Percentiles rank a stretch among this genome's conserved stretches.
Conservation (phyloP, 352 stramenopile genomes). For the Phytophthora aleatoria region DNA sequence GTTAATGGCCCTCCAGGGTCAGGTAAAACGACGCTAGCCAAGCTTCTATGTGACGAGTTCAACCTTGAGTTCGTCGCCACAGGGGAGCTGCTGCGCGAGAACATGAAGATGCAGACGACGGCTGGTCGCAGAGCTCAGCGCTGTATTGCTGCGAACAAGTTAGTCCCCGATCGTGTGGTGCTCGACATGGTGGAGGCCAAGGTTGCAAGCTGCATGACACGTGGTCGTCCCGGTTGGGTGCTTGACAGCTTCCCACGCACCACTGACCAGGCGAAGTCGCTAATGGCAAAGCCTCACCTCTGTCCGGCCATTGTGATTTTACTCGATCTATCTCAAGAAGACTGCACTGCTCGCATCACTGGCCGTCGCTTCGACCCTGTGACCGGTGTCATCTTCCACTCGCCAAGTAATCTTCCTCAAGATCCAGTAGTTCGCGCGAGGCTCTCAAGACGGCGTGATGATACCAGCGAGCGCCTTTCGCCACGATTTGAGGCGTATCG, state of each 20-base stretch:
- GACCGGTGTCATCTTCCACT: constrained; percentile 71
- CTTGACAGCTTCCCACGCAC: constrained; percentile 82
- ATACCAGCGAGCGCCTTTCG: constrained; percentile 55
- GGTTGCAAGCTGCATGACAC: constrained; percentile 40
- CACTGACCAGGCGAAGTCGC: constrained; percentile 48
- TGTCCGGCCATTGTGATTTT: constrained; percentile 58
- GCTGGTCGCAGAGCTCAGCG: constrained; percentile 62
- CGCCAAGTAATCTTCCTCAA: constrained; percentile 40
- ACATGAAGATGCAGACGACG: constrained; percentile 63
- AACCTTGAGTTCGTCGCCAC: constrained; percentile 66
- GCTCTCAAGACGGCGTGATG: constrained; percentile 64
- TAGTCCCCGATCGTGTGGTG: constrained; percentile 76
- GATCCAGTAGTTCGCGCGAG: constrained; percentile 51
- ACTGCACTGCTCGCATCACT: constrained; percentile 55
- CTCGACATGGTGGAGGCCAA: constrained; percentile 80
- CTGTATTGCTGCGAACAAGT: constrained; percentile 65
- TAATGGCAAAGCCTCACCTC: constrained; percentile 53
- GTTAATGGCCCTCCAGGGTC: constrained; percentile 68
- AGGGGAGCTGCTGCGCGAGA: constrained; percentile 71
- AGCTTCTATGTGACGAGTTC: constrained; percentile 61
- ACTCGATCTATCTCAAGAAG: constrained; percentile 52
- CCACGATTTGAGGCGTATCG: constrained; percentile 72
- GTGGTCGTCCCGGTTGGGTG: constrained; percentile 52
- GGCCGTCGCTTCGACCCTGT: constrained; percentile 64
- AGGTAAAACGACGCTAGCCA: constrained; percentile 73